Conservation (phyloP, 345 rosid genomes). For the Citrus unshiu region DNA sequence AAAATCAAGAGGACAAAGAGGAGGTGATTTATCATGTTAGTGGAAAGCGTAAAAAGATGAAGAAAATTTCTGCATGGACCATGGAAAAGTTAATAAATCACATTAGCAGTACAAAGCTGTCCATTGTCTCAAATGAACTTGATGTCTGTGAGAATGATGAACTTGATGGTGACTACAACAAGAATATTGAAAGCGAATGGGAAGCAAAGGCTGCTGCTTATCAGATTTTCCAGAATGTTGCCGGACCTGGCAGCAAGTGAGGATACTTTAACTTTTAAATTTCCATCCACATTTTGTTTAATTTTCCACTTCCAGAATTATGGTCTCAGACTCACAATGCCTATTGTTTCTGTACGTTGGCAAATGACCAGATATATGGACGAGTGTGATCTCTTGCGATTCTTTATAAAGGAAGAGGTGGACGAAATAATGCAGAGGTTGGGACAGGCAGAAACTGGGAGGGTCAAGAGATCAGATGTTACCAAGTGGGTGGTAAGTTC, state of each 20-base stretch:
- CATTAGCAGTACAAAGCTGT: constrained; percentile 39
- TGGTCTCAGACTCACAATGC: background rate
- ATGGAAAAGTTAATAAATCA: constrained; percentile 58
- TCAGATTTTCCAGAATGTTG: constrained; percentile 55
- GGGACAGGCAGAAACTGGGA: constrained; percentile 46
- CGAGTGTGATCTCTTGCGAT: constrained; percentile 59
- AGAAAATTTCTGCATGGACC: constrained; percentile 69
- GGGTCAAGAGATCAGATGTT: constrained; percentile 50
- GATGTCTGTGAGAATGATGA: constrained; percentile 28
- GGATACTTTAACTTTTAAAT: constrained; percentile 6
- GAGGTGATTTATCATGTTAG: constrained; percentile 43
- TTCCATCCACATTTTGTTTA: too few relatives aligned
- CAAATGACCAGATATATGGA: constrained; percentile 43
- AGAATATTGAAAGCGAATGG: constrained; percentile 59
- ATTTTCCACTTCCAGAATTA: too few relatives aligned
- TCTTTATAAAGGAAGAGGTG: constrained; percentile 55
- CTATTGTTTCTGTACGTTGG: background rate
- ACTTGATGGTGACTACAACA: too few relatives aligned
- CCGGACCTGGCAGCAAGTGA: constrained; percentile 43
- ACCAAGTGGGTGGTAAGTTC: constrained; percentile 63
- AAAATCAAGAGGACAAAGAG: constrained; percentile 28
- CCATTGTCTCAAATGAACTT: constrained; percentile 33
- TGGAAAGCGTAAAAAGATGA: constrained; percentile 58
- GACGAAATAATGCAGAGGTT: constrained; percentile 36
- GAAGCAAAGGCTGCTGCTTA: constrained; percentile 67